These are phyloP conservation scores for Blastocystis sp. DNA, from an alignment of 352 stramenopile species.

Conservation along the genomic window DNA sequence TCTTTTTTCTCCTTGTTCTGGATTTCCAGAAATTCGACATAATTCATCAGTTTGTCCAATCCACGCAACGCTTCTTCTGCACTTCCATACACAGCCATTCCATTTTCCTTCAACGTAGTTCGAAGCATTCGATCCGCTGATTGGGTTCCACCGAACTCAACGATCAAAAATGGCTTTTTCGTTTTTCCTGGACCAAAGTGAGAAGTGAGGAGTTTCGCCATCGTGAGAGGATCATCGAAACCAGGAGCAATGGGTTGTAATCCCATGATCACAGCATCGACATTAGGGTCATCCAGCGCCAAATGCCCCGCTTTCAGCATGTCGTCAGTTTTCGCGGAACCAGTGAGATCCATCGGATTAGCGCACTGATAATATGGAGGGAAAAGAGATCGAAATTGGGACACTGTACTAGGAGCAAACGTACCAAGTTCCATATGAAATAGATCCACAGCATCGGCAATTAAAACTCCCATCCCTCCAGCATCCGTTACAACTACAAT, in stretches of 20 bases:
- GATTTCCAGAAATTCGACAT: background rate
- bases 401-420: background rate
- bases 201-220: background rate
- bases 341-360: constrained; percentile 29
- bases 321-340: background rate
- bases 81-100: constrained; percentile 13
- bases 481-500: constrained; percentile 19
- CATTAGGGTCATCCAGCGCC: constrained; percentile 32
- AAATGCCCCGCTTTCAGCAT: background rate
- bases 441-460: constrained; percentile 1
- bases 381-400: background rate
- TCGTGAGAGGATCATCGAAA: background rate
- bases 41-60: background rate
- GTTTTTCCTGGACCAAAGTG: constrained; percentile 32
- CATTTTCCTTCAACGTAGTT: background rate
- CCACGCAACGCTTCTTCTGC: constrained; percentile 2
- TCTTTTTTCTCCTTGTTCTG: background rate
- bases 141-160: constrained; percentile 26
- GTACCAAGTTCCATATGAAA: constrained; percentile 20
- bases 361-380: background rate
- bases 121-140: background rate
- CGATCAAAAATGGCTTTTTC: constrained; percentile 37
- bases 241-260: background rate
- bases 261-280: constrained; percentile 1
- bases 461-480: background rate